Evolutionary conservation across 2,329 filamentous ascomycete genomes (phyloP), one percentile per base, ranked within the genome.

Genomic region (Penicillium sp.): DNA sequence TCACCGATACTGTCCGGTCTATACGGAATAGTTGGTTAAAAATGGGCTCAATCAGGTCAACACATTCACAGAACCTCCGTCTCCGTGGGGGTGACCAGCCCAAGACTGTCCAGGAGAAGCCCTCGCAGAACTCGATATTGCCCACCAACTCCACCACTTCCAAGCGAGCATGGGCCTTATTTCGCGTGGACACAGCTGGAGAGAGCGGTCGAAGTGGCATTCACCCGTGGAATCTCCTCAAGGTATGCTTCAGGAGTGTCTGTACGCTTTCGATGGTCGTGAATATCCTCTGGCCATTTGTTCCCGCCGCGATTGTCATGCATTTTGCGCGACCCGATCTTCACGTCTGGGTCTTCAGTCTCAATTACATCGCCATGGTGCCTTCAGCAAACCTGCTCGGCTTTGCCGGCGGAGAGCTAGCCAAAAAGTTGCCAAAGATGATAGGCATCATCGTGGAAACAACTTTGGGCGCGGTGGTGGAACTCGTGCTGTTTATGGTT

Each of bases 401-500:
- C 0, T 92, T 92, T 65, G 85, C 87, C 6, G 87, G 88, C 14
- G 84, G 88, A 61, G 86, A 90, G 69, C 74, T 90, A 57, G 84
- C 88, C 1, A 82, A 86, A 58, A 93, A 93, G 74, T 74, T 93
- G 55, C 89, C 88, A 32, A 89, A 89, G 66, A 88, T 90, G 9
- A 73, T 86, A 47, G 73, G 73, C 22, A 66, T 75, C 8, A 56
- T 79, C 42, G 59, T 83, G 10, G 82, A 84, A 64, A 83, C 79
- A 1, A 79, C 79, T 0, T 72, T 92, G 50, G 89, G 88, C 2
- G 89, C 89, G 0, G 75, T 92, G 10, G 89, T 94, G 50, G 90
- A 96, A 69, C 87, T 95, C 55, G 83, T 95, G 45, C 77, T 95
- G 31, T 94, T 95, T 74, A 88, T 93, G 78, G 83, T 92, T 2